A percentile compares a stretch with the other conserved stretches of the same genome.
Evolutionary conservation across 2,329 filamentous ascomycete species (phyloP).

Genomic region (Claviceps capensis): DNA sequence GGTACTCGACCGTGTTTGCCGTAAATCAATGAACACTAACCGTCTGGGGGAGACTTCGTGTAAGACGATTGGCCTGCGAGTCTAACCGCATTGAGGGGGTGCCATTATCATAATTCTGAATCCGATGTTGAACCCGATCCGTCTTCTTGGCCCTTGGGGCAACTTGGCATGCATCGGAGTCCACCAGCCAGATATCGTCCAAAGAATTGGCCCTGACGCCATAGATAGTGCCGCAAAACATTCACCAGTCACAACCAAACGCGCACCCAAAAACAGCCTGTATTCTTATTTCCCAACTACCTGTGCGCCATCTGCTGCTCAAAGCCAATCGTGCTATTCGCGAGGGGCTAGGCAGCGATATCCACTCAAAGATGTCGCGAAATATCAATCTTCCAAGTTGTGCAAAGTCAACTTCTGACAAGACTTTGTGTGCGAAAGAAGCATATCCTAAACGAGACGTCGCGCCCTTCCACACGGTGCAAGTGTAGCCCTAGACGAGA

Average conservation of each 20-base stretch:
- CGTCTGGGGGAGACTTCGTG: neutral
- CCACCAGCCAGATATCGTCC: neutral
- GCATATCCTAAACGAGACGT: neutral
- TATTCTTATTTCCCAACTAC: conserved; percentile 5
- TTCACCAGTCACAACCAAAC: conserved; percentile 4
- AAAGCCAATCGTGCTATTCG: neutral
- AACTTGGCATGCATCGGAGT: neutral
- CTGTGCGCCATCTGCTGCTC: neutral
- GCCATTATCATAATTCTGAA: conserved; percentile 2
- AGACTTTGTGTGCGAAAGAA: neutral
- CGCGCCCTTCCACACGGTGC: neutral
- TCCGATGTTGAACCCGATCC: neutral
- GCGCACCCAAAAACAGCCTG: conserved; percentile 2
- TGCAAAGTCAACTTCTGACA: neutral
- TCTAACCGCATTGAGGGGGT: neutral
- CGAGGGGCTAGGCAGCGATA: neutral
- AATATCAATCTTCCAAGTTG: neutral
- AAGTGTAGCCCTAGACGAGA: neutral
- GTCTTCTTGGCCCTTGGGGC: neutral
- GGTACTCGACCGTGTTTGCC: neutral
- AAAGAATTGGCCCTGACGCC: neutral
- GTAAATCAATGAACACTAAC: neutral
- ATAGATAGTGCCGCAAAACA: neutral
- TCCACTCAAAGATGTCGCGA: neutral
- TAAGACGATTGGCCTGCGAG: conserved; percentile 4